Base-by-base conservation (phyloP, 148 eudicot species). In the Tetragonia tetragonoides region DNA sequence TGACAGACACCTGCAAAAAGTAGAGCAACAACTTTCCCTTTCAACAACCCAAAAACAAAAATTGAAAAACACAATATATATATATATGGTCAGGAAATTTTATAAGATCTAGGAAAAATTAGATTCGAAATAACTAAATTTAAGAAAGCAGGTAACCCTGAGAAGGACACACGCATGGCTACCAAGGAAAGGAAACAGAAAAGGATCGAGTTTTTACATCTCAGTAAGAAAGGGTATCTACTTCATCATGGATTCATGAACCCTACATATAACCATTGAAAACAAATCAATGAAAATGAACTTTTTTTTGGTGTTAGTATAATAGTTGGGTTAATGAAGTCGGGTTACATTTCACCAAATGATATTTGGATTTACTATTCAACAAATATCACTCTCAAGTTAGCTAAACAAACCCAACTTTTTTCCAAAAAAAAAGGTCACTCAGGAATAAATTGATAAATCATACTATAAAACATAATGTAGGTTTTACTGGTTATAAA, bases 1-100 rank as follows among this genome's bases (percentile, higher is more conserved):
- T 60, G 64, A 60, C 28, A 60, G 28, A 20, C 64, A 60, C 64
- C 24, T 60, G 64, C 64, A 60, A 60, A n/a, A n/a, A 60, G 64
- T n/a, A 60, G n/a, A 60, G 64, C 24, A 60, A 6, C 64, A 60
- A 60, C 28, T 60, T 60, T 60, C 64, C 0, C n/a, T 21, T 20
- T 60, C 64, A 57, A 16, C 61, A 4, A 17, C 61, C 20, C 61
- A 57, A 57, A 16, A 17, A 57, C 4, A 17, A 16, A 12, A 57
- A 1, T 7, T 8, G 15, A 53, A 53, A 16, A 20, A 20, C 21
- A 16, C 6, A 57, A 57, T 2, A 57, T 28, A 28, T 2, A 57
- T 28, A 28, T 60, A 60, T 3, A 7, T 3, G 0, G n/a, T 20
- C 8, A 60, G n/a, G 4, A 60, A 60, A 21, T 16, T 18, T 11